Base-by-base conservation (phyloP, 148 eudicot species). In the Tetragonia tetragonoides region DNA sequence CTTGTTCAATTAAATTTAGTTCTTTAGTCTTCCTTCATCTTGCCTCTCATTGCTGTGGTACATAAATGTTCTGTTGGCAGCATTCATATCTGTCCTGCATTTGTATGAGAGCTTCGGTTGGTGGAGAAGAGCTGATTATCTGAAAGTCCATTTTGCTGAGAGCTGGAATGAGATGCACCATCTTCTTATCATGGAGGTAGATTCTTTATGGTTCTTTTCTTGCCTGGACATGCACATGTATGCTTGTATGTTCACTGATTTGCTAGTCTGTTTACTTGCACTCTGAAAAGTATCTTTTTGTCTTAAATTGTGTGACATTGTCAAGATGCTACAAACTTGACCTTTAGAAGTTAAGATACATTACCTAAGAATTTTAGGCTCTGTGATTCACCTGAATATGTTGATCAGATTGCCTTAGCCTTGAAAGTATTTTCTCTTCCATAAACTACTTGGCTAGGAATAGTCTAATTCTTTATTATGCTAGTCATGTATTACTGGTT, bases 151-250 rank as follows among this genome's bases (percentile, higher is more conserved):
- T 87, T 95, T 95, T 87, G 99, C 97, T 74, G 99, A 95, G 90
- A 95, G 99, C 89, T 95, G 99, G 99, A 95, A 95, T 88, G 99
- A 95, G 87, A 95, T 95, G 99, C 99, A 95, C 78, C 99, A 95
- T 87, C 90, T 95, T 79, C 92, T 95, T 81, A 95, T 95, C 72
- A 95, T 95, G 97, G 99, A 95, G 84, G 99, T 93, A 95, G 82
- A 82, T 60, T 10, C 47, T 60, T 72, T 78, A 41, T 68, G 21
- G 23, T 4, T 6, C 40, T 24, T 62, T 62, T 10, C 17, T 74
- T 78, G 73, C 68, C 28, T 39, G 41, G 14, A 12, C 10, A 21
- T 23, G 28, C 28, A 34, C 34, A 62, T 38, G 24, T 37, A 73
- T 62, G 53, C 64, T 66, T 42, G 18, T 18, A 8, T 46, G 47